Conservation (phyloP, 2,329 filamentous ascomycete species). For the Verticillium dahliae region DNA sequence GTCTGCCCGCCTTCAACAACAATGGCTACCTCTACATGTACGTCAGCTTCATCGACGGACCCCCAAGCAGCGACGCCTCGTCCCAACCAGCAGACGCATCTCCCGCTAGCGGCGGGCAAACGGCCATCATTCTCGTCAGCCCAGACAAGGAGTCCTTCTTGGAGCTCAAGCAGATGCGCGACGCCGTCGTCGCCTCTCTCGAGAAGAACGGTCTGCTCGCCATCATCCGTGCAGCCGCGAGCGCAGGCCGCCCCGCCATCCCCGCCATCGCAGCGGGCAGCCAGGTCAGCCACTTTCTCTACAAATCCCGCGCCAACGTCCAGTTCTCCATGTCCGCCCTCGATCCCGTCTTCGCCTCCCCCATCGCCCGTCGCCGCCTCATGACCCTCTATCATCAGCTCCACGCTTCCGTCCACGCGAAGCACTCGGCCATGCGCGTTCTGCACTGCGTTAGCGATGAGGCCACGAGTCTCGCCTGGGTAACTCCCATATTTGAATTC, state of each 20-base stretch:
- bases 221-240: conserved; percentile 66
- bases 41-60: conserved; percentile 81
- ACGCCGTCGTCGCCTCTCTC: conserved; percentile 60
- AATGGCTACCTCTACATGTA: conserved; percentile 98
- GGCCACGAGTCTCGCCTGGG: conserved; percentile 79
- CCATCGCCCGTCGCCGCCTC: conserved; percentile 61
- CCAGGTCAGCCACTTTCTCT: conserved; percentile 83
- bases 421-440: conserved; percentile 79
- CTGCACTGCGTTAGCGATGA: conserved; percentile 73
- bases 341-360: conserved; percentile 54
- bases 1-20: conserved; percentile 94
- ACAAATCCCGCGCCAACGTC: conserved; percentile 90
- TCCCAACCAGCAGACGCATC: conserved; percentile 45
- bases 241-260: conserved; percentile 62
- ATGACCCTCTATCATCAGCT: conserved; percentile 81
- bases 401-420: conserved; percentile 78
- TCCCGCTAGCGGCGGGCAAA: conserved; percentile 46
- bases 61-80: conserved; percentile 29
- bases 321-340: conserved; percentile 91
- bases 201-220: conserved; percentile 68
- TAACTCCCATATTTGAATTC: conserved; percentile 84
- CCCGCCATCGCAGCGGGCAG: conserved; percentile 75
- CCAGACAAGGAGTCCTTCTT: conserved; percentile 92
- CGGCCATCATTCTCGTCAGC: conserved; percentile 91
- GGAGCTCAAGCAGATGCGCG: conserved; percentile 68